A percentile compares a stretch with the other conserved stretches of the same genome.
Conservation (phyloP, 129 eudicot species). For the Tagetes patula region DNA sequence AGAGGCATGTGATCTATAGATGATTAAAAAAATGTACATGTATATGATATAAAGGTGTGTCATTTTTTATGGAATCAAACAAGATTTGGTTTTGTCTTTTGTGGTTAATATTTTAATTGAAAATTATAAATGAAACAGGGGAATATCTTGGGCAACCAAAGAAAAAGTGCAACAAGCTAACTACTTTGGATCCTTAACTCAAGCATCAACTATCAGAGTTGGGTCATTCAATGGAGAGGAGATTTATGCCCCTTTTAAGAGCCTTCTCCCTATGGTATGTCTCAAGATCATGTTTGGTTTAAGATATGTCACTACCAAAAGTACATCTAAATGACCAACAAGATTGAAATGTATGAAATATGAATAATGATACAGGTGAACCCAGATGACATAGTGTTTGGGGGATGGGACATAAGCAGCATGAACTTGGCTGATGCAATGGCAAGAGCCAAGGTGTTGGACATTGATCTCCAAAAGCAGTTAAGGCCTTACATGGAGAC, state of each 20-base stretch:
- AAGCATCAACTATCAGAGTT: slow-evolving; percentile 91
- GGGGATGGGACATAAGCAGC: slow-evolving; percentile 97
- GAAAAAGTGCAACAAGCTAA: slow-evolving; percentile 90
- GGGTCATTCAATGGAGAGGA: slow-evolving; percentile 97
- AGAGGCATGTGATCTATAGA: neutral
- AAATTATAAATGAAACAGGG: slow-evolving; percentile 46
- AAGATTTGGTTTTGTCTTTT: neutral
- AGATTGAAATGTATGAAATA: neutral
- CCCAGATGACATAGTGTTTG: slow-evolving; percentile 92
- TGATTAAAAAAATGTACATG: neutral
- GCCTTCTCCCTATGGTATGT: slow-evolving; percentile 91
- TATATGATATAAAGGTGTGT: neutral
- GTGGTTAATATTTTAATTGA: neutral
- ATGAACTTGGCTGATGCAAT: slow-evolving; percentile 94
- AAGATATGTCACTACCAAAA: neutral
- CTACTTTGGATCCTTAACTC: slow-evolving; percentile 95
- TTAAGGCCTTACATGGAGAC: slow-evolving; percentile 98
- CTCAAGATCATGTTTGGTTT: neutral
- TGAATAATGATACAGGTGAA: slow-evolving; percentile 53
- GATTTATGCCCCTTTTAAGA: slow-evolving; percentile 96
- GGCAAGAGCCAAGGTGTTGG: slow-evolving; percentile 91
- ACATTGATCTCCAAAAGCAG: slow-evolving; percentile 95
- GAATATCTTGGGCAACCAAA: slow-evolving; percentile 99
- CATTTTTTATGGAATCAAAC: neutral
- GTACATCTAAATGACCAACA: neutral